Evolutionary conservation across 2,329 filamentous ascomycete species (phyloP), one percentile per base, ranked within the genome.

Genomic region (Colletotrichum truncatum): DNA sequence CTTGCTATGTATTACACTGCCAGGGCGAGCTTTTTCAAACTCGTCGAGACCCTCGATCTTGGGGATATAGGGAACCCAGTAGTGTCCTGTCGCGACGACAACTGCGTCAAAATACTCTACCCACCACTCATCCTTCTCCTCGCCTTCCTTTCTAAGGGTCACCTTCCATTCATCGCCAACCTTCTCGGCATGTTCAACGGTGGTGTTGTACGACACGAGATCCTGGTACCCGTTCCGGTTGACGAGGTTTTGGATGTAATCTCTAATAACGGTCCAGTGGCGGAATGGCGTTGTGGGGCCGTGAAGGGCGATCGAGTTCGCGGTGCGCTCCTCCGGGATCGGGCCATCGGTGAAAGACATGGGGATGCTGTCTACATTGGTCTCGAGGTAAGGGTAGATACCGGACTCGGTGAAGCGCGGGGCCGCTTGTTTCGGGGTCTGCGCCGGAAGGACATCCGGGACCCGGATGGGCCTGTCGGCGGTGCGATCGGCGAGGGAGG

Each of bases 341-440:
- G 80, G 77, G 57, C 89, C 87, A 65, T 87, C 80, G 0, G 82
- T 84, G 73, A 86, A 91, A 14, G 83, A 80, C 89, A 91, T 91
- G 0, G 86, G 79, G 2, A 82, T 71, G 6, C 80, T 78, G 67
- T 86, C 83, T 43, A 91, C 85, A 67, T 91, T 91, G 3, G 88
- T 91, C 71, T 91, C 87, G n/a, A 91, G 76, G 18, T 85, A 84
- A 0, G 87, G 85, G 68, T 91, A 91, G 16, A 90, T 80, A 1
- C 85, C 85, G 0, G 87, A 87, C 64, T 89, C 87, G 11, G 80
- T 75, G 70, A 85, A 88, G 3, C 87, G 83, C 23, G 83, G 80
- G 61, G 72, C 64, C 28, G 14, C 34, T 11, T 76, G 73, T 39
- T 77, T 79, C 0, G 82, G 78, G 0, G 80, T 78, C 55, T 78